Conservation (phyloP, 352 stramenopile species). For the Elongisporangium prolatum region DNA sequence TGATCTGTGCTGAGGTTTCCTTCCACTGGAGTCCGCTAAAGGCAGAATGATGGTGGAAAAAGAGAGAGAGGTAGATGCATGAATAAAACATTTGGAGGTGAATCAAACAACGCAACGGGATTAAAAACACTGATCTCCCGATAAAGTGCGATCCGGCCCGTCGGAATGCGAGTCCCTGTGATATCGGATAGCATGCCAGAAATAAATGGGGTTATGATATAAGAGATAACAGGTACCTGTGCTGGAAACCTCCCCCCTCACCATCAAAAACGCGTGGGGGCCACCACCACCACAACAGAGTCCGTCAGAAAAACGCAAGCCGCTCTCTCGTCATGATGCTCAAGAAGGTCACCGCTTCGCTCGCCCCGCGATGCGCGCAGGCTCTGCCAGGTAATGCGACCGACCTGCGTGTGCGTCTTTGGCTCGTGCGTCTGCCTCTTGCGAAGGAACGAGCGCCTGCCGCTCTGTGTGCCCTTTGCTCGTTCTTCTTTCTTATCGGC, state of each 20-base stretch:
- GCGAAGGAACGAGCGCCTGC: conserved; percentile 12
- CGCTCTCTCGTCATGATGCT: conserved; percentile 49
- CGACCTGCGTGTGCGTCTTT: background rate
- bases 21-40: conserved; percentile 1
- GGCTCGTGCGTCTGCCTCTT: background rate
- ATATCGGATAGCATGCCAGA: background rate
- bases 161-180: background rate
- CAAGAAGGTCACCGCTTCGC: conserved; percentile 57
- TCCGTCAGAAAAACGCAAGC: conserved; percentile 6
- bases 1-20: conserved; percentile 4
- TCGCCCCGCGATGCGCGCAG: conserved; percentile 54
- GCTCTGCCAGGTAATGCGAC: conserved; percentile 30
- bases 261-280: conserved; percentile 4
- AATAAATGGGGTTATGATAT: background rate
- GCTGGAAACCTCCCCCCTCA: conserved; percentile 5
- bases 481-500: background rate
- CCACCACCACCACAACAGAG: conserved; percentile 2
- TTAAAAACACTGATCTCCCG: background rate
- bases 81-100: background rate
- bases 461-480: background rate
- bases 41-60: background rate
- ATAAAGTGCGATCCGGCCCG: background rate
- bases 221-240: background rate
- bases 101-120: background rate
- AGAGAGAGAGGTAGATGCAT: background rate